Evolutionary conservation across 176 grass and related monocot genomes (phyloP).

Genomic region (Miscanthus lutarioriparius): DNA sequence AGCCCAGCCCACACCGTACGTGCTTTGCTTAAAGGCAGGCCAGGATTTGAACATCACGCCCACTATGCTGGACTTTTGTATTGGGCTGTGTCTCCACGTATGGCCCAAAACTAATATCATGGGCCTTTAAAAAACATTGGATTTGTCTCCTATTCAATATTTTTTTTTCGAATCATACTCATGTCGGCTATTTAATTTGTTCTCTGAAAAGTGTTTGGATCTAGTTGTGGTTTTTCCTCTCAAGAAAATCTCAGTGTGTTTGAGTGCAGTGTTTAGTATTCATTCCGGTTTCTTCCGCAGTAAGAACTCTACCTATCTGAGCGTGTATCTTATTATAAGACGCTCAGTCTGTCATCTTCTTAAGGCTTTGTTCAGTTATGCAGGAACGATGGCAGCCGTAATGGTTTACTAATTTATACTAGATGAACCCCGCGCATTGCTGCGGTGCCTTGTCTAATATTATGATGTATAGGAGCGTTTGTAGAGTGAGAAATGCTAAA

Average conservation of each 20-base stretch:
- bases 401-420: too few species aligned
- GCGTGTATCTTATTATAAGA: neutral
- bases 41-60: neutral
- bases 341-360: neutral
- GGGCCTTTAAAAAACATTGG: neutral
- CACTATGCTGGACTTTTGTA: neutral
- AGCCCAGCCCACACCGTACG: too few species aligned
- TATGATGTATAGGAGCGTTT: too few species aligned
- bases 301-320: neutral
- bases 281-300: neutral
- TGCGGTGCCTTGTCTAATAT: too few species aligned
- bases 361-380: too few species aligned
- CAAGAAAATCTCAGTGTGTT: neutral
- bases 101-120: neutral
- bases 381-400: too few species aligned
- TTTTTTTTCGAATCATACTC: neutral
- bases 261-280: neutral
- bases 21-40: neutral
- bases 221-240: neutral
- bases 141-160: neutral
- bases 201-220: neutral
- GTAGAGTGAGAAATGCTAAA: too few species aligned
- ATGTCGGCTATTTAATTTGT: too few species aligned
- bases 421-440: too few species aligned
- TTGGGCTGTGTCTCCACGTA: neutral